Evolutionary conservation across 208 protist genomes (phyloP).

Genomic region (Willaertia magna): DNA sequence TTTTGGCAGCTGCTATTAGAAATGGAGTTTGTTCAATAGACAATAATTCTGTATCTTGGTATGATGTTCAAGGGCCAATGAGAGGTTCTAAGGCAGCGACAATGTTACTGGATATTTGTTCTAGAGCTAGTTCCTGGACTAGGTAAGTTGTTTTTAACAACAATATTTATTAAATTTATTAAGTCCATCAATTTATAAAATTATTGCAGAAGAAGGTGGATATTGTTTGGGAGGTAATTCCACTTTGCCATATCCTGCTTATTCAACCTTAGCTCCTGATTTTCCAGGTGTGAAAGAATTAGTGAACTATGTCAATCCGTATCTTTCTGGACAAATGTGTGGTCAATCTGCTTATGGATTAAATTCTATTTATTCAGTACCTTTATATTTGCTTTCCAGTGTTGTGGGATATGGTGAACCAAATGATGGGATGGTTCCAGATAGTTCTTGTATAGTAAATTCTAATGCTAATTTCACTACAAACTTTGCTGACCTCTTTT

Average conservation of each 20-base stretch:
- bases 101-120: background rate
- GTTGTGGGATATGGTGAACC: background rate
- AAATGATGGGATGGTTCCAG: background rate
- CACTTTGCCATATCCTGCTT: background rate
- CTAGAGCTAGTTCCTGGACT: background rate
- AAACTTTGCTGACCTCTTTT: background rate
- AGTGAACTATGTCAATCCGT: background rate
- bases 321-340: background rate
- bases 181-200: background rate
- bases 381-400: background rate
- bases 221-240: background rate
- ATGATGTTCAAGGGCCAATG: background rate
- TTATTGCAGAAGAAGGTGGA: background rate
- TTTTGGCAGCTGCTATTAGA: background rate
- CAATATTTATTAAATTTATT: too few relatives aligned
- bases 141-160: too few relatives aligned
- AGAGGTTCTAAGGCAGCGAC: background rate
- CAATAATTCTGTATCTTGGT: background rate
- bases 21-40: background rate
- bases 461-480: too few relatives aligned
- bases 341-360: background rate
- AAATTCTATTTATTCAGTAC: background rate
- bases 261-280: background rate
- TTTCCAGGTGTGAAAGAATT: background rate
- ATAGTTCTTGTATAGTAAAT: background rate